Base-by-base conservation (phyloP, 148 eudicot species). In the Camellia granthamiana region DNA sequence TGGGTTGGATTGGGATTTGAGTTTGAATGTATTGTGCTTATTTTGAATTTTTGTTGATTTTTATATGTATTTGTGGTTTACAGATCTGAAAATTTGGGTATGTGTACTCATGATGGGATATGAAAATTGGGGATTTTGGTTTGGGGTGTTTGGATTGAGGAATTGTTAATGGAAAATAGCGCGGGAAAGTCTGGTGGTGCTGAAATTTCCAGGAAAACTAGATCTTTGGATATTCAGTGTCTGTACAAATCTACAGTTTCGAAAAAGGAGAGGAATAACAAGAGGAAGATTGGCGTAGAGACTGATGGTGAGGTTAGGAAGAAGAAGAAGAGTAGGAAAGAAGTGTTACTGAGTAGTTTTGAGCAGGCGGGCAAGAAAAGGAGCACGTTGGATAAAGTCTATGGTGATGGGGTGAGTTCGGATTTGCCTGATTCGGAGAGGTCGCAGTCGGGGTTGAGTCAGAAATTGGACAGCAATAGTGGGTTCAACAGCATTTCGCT, bases 101-200 rank as follows among this genome's bases (percentile, higher is more conserved):
- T 51, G 90, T 74, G 75, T 80, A 70, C 83, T 78, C 52, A 74
- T 79, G 85, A 81, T 87, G 90, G 86, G 82, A 82, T 77, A 80
- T 90, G 86, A 81, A 77, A 83, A 69, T 85, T 83, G 81, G 89
- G 88, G 90, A 76, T 77, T 85, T 75, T 51, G 78, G 85, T 79
- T 63, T 82, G 55, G 67, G 51, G 75, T 80, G 85, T 77, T 85
- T 83, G 77, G 85, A 79, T 84, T 82, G 79, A 84, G 87, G 84
- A 75, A 83, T 88, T 91, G 91, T 91, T 88, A 90, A 94, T 94
- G 98, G 98, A 94, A 89, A 84, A 72, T 81, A 90, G 92, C 62
- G 74, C 44, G 79, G 88, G 81, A 77, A 86, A 84, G 83, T 77
- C 82, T 74, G 80, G 84, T 78, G 86, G 86, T 69, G 75, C 65